Percentiles rank a stretch among this genome's conserved stretches.
Conservation (phyloP, 2,329 filamentous ascomycete species). For the Nectriaceae sp. region DNA sequence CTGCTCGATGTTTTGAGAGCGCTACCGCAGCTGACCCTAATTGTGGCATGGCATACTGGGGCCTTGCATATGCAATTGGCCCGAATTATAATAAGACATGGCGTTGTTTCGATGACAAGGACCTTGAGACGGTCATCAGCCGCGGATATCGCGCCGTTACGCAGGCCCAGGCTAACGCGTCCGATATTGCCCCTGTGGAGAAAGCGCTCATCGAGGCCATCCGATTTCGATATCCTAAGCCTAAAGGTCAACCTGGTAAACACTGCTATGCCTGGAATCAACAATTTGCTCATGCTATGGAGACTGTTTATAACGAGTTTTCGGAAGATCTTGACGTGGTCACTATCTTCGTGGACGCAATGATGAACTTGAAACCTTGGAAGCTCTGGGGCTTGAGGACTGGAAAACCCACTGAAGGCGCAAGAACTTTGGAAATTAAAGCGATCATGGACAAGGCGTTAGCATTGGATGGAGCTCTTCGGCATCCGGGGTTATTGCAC, state of each 20-base stretch:
- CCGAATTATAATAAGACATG: conserved; percentile 81
- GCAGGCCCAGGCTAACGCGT: conserved; percentile 25
- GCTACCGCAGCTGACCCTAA: conserved; percentile 55
- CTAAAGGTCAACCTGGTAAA: conserved; percentile 34
- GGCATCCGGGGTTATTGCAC: conserved; percentile 75
- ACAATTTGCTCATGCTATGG: conserved; percentile 40
- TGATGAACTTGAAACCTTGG: conserved; percentile 51
- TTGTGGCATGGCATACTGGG: conserved; percentile 70
- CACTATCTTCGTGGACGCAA: conserved; percentile 39
- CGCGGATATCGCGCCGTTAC: conserved; percentile 33
- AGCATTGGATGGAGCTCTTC: conserved; percentile 30
- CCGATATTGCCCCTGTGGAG: conserved; percentile 44
- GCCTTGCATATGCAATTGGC: conserved; percentile 68
- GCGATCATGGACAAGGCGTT: conserved; percentile 48
- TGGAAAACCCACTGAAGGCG: conserved; percentile 28
- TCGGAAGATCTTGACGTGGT: conserved; percentile 42
- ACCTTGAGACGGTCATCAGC: conserved; percentile 53
- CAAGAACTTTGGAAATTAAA: conserved; percentile 34
- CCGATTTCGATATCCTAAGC: conserved; percentile 56
- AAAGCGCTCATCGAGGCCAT: conserved; percentile 64
- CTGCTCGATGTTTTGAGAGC: conserved; percentile 62
- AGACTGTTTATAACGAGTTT: conserved; percentile 33
- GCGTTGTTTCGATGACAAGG: conserved; percentile 66
- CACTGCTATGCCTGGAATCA: conserved; percentile 46
- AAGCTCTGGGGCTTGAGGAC: conserved; percentile 43